Evolutionary conservation across 805 yeast species (phyloP), one percentile per base, ranked within the genome.

Genomic region (Kockiozyma suomiensis): DNA sequence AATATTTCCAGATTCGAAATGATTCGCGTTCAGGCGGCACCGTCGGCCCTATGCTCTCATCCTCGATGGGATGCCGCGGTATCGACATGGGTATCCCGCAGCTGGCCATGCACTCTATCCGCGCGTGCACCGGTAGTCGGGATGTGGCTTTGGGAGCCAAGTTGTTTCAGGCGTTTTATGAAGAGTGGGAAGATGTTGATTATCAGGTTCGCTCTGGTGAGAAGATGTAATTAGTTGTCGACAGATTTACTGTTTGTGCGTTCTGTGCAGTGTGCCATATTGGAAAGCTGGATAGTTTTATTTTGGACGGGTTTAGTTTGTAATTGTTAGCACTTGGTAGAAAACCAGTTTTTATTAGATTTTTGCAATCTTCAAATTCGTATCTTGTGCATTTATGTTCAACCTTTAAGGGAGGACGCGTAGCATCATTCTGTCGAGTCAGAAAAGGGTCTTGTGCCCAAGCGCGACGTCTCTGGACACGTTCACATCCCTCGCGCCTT

Each of bases 21-120:
- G 92, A 86, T 72, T 81, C 88, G 15, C 82, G 94, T 71, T 85
- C 91, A 0, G 97, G 97, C 33, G 96, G 96, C 41, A 89, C 96
- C 28, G 88, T 90, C 70, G 97, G 97, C 0, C 96, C 85, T 71
- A 69, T 77, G 62, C 68, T 77, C 5, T 68, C 76, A 3, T 64
- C 76, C 2, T 58, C 68, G 21, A 75, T 74, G 70, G 83, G 84
- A 7, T 67, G 74, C 58, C 68, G 76, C 25, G 65, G 74, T 68
- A 80, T 88, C 58, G 96, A 89, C 70, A 75, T 88, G 65, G 96
- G 96, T 58, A 86, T 89, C 67, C 85, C 96, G 1, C 93, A 88
- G 73, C 78, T 87, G 68, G 83, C 92, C 3, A 89, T 89, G 96
- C 96, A 89, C 73, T 85, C 91, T 50, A 87, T 89, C 66, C 80